These are phyloP conservation scores for Fusarium domesticum DNA, from an alignment of 2,329 filamentous ascomycete species.

Conservation along the genomic window DNA sequence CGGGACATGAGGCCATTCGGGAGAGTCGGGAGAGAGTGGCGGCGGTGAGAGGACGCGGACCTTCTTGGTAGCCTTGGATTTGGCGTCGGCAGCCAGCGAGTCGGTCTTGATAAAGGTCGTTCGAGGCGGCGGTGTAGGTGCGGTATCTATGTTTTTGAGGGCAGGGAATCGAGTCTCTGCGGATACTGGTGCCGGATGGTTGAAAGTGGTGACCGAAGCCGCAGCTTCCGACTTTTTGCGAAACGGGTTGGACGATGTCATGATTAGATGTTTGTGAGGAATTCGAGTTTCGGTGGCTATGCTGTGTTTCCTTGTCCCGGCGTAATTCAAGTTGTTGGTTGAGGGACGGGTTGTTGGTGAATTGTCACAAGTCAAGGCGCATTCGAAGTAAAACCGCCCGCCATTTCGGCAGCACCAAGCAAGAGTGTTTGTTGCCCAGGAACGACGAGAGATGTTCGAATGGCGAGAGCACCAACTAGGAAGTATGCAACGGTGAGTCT, in stretches of 20 bases:
- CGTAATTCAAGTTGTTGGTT: constrained; percentile 11
- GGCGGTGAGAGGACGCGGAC: constrained; percentile 65
- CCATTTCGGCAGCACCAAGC: constrained; percentile 31
- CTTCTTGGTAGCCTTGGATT: constrained; percentile 59
- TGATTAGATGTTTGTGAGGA: constrained; percentile 13
- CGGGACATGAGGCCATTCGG: constrained; percentile 34
- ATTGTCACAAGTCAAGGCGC: constrained; percentile 23
- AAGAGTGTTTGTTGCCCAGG: constrained; percentile 13
- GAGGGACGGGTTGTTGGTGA: constrained; percentile 12
- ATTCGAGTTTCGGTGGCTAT: too few relatives aligned
- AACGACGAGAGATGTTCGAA: constrained; percentile 11
- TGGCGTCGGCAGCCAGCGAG: constrained; percentile 36
- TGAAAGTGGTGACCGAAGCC: constrained; percentile 18
- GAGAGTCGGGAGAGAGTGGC: constrained; percentile 56
- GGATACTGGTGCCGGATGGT: constrained; percentile 8
- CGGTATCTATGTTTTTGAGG: constrained; percentile 31
- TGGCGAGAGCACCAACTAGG: constrained; percentile 12
- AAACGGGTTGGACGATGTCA: constrained; percentile 50
- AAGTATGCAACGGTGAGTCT: constrained; percentile 9
- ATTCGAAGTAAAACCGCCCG: constrained; percentile 26
- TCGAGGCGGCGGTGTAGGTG: constrained; percentile 26
- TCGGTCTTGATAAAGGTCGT: constrained; percentile 27
- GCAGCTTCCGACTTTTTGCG: constrained; percentile 40
- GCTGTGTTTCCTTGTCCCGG: constrained; percentile 8
- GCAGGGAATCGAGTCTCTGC: constrained; percentile 22